These are phyloP conservation scores for Diplodia seriata DNA, from an alignment of 2,329 filamentous ascomycete species.

Conservation along the genomic window DNA sequence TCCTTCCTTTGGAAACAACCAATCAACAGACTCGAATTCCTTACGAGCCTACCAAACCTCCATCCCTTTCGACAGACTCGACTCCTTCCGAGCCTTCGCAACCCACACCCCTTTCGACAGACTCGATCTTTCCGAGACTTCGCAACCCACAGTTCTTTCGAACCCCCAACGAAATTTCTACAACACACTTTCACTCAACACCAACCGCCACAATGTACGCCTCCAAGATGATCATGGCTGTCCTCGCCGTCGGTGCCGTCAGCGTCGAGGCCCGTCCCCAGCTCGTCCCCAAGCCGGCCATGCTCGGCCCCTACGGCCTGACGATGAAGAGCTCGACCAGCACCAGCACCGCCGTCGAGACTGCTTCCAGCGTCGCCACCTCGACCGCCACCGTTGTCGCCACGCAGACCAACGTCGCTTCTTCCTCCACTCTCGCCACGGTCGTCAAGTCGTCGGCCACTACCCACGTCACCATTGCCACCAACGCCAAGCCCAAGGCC, in stretches of 20 bases:
- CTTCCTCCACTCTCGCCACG: background rate
- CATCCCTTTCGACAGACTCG: background rate
- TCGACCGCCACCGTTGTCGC: background rate
- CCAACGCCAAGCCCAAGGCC: background rate
- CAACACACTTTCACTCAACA: background rate
- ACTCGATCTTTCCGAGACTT: background rate
- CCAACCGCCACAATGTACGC: slow-evolving; percentile 1
- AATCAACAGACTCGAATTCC: background rate
- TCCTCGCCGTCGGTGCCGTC: slow-evolving; percentile 11
- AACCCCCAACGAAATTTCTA: background rate
- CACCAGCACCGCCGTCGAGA: background rate
- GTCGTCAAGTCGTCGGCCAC: too few species aligned
- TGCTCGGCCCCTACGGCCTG: background rate
- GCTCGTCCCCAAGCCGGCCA: background rate
- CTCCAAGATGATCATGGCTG: slow-evolving; percentile 15
- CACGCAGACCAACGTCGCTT: background rate
- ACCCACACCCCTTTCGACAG: background rate
- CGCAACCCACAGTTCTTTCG: background rate
- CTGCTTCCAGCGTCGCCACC: background rate
- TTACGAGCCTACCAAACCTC: background rate
- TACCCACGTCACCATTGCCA: background rate
- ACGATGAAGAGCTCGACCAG: background rate
- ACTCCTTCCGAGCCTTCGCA: background rate
- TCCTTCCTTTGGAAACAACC: slow-evolving; percentile 14
- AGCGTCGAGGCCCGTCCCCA: background rate